Conservation (phyloP, 257 asterid species). For the Penstemon eatonii region DNA sequence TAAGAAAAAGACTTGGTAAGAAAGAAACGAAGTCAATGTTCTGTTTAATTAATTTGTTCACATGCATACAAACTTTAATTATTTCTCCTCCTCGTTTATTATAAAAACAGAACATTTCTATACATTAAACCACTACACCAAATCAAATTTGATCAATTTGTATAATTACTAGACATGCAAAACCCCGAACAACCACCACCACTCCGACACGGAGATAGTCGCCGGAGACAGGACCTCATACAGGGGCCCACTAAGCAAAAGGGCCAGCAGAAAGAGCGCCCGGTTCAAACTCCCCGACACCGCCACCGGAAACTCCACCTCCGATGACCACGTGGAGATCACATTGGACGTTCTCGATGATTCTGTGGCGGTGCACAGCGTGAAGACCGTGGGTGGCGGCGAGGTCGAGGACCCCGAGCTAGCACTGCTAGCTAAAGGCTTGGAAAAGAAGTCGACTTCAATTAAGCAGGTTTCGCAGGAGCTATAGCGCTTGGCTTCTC, state of each 20-base stretch:
- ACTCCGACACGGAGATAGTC: constrained; percentile 56
- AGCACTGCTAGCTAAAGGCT: constrained; percentile 63
- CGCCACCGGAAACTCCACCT: neutral
- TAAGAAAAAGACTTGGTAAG: too few relatives aligned
- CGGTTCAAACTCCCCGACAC: constrained; percentile 61
- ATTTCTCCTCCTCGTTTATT: too few relatives aligned
- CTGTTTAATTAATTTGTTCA: too few relatives aligned
- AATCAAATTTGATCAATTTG: too few relatives aligned
- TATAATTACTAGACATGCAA: too few relatives aligned
- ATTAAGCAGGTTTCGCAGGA: constrained; percentile 3
- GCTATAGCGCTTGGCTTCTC: constrained; percentile 56
- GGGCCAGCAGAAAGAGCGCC: constrained; percentile 65
- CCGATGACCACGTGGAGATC: constrained; percentile 55
- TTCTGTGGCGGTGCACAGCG: constrained; percentile 84
- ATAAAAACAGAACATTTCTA: too few relatives aligned
- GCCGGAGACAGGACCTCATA: constrained; percentile 44
- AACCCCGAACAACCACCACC: constrained; percentile 17
- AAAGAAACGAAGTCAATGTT: too few relatives aligned
- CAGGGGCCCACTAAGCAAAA: constrained; percentile 75
- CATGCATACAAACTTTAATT: too few relatives aligned
- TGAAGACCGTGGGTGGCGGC: constrained; percentile 76
- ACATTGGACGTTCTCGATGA: constrained; percentile 64
- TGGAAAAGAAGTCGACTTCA: constrained; percentile 62
- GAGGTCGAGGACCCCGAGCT: constrained; percentile 88
- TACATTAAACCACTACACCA: too few relatives aligned